These are phyloP conservation scores for Mortierella hygrophila DNA, from an alignment of 192 early-diverging fungal genomes.

Conservation along the genomic window DNA sequence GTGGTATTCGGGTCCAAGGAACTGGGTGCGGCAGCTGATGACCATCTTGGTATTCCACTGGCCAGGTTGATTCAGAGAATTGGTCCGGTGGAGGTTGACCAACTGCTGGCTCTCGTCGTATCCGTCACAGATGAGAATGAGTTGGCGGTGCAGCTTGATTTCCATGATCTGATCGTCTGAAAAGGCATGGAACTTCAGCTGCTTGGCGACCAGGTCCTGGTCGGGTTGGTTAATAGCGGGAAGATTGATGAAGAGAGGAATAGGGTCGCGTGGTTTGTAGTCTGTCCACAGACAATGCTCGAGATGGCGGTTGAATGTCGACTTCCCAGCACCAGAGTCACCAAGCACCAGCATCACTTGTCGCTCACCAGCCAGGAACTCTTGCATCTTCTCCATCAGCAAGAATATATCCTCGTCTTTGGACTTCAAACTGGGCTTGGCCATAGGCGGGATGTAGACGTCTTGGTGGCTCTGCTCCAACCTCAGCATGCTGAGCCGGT, in stretches of 20 bases:
- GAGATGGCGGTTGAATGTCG: neutral
- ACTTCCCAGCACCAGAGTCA: neutral
- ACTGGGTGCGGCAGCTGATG: neutral
- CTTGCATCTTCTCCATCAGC: neutral
- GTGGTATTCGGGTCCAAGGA: too few relatives aligned
- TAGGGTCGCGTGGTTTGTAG: neutral
- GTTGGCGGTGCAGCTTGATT: neutral
- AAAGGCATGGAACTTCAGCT: neutral
- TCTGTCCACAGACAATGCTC: neutral
- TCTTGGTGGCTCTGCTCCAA: neutral
- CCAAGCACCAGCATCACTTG: neutral
- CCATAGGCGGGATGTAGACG: neutral
- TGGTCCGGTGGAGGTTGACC: neutral
- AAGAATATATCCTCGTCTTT: neutral
- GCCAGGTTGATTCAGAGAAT: neutral
- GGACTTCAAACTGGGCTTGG: neutral
- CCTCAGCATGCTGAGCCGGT: neutral
- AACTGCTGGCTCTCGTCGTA: neutral
- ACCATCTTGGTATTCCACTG: slow-evolving; percentile 3
- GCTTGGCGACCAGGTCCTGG: neutral
- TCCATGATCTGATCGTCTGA: neutral
- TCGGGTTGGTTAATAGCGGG: neutral
- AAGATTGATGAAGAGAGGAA: neutral
- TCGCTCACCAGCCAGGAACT: neutral
- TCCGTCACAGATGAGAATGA: neutral